Evolutionary conservation across 2,329 filamentous ascomycete genomes (phyloP).

Genomic region (Colletotrichum costaricense): DNA sequence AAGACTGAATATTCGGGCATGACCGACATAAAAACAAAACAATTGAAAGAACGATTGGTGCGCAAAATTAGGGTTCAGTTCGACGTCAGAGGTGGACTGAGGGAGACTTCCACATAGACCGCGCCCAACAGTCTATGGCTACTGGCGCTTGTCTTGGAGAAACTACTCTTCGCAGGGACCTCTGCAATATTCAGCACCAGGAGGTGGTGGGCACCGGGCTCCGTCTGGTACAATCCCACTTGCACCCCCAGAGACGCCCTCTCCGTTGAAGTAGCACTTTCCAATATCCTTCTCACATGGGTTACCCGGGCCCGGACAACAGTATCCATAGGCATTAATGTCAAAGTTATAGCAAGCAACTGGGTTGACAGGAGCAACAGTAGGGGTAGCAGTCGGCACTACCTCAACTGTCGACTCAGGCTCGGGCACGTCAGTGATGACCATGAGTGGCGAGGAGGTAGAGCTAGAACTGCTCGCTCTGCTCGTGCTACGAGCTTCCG

Average conservation of each 20-base stretch:
- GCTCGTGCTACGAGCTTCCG: background rate
- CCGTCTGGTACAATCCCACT: constrained; percentile 1
- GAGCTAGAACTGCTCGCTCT: background rate
- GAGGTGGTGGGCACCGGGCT: background rate
- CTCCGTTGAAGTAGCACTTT: background rate
- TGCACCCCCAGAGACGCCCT: background rate
- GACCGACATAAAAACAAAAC: no score
- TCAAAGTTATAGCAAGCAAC: constrained; percentile 17
- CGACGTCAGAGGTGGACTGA: background rate
- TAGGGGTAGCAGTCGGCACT: background rate
- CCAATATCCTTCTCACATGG: background rate
- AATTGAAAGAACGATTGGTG: no score
- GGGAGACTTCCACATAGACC: background rate
- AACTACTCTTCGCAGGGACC: background rate
- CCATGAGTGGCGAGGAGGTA: background rate
- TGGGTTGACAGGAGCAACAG: background rate
- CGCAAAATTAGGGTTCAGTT: background rate
- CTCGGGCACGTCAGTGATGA: background rate
- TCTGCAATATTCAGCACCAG: background rate
- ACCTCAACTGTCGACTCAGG: background rate
- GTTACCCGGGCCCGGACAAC: background rate
- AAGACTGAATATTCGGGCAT: no score
- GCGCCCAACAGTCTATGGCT: background rate
- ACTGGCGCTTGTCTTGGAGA: background rate
- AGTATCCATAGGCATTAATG: constrained; percentile 2